These are phyloP conservation scores for Paracoccidioides brasiliensis DNA, from an alignment of 2,329 filamentous ascomycete species.

Conservation along the genomic window DNA sequence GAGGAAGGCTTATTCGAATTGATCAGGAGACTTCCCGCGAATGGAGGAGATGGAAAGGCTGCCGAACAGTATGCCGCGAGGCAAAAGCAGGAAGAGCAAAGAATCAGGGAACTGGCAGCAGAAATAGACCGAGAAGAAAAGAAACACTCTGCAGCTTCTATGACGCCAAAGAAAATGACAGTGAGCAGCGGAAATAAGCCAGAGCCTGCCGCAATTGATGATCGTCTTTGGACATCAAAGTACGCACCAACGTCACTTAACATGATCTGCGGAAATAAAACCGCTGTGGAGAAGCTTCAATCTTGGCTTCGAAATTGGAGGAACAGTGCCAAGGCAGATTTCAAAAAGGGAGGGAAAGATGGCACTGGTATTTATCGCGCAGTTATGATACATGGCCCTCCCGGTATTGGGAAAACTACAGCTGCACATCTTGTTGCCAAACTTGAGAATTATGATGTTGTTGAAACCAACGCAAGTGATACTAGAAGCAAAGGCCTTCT, in stretches of 20 bases:
- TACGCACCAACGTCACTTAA: slow-evolving; percentile 75
- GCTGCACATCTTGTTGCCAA: slow-evolving; percentile 89
- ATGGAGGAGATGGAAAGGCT: slow-evolving; percentile 77
- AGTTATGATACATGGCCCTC: slow-evolving; percentile 90
- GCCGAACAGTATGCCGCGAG: slow-evolving; percentile 78
- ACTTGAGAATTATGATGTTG: slow-evolving; percentile 79
- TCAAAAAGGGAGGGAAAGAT: slow-evolving; percentile 71
- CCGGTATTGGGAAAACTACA: slow-evolving; percentile 95
- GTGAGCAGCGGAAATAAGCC: not conserved
- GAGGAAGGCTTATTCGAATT: slow-evolving; percentile 84
- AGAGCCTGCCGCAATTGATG: slow-evolving; percentile 28
- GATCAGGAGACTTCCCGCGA: slow-evolving; percentile 66
- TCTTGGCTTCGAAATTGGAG: slow-evolving; percentile 75
- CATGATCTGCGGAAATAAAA: slow-evolving; percentile 94
- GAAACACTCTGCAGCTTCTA: slow-evolving; percentile 33
- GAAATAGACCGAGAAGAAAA: slow-evolving; percentile 80
- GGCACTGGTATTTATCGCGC: slow-evolving; percentile 72
- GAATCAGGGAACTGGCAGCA: slow-evolving; percentile 63
- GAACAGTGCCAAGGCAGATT: slow-evolving; percentile 63
- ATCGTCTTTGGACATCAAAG: slow-evolving; percentile 82
- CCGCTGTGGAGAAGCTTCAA: slow-evolving; percentile 76
- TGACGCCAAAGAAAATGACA: slow-evolving; percentile 33
- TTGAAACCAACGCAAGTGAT: slow-evolving; percentile 94
- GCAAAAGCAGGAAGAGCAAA: slow-evolving; percentile 69
- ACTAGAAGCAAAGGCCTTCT: slow-evolving; percentile 92